Evolutionary conservation across 2,329 filamentous ascomycete species (phyloP), one percentile per base, ranked within the genome.

Genomic region (Phialemoniopsis sp.): DNA sequence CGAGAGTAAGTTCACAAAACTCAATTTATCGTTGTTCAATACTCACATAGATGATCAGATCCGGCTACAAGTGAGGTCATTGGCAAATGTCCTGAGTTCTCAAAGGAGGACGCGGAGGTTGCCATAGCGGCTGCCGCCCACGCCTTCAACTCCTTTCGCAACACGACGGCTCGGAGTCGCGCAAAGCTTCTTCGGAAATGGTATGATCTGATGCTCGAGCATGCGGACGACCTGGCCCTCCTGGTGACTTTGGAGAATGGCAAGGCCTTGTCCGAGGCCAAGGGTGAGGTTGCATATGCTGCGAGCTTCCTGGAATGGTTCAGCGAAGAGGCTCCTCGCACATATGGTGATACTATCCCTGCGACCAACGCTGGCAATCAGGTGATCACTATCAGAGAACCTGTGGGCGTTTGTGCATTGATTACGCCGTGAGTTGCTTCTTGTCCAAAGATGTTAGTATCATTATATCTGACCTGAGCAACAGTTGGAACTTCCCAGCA

Each of bases 191-290:
- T 95, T 48, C 76, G 86, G 40, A 83, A 79, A 58, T 94, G 87
- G 88, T 88, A 88, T 63, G 82, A 91, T 49, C 69, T 91, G 48
- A 80, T 93, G 71, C 61, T 84, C 26, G 85, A 85, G 44, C 89
- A 94, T 52, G 72, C 78, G 34, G 87, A 90, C 21, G 89, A 95
- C 57, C 70, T 95, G 26, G 86, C 87, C 8, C 87, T 73, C 44
- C 72, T 95, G 45, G 89, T 95, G 54, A 93, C 88, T 30, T 87
- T 85, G 81, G 89, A 95, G 68, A 94, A 94, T 50, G 89, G 89
- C 47, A 95, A 95, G 69, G 87, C 89, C 2, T 56, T 86, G 19
- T 78, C 85, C 21, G 86, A 90, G 56, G 82, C 86, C 29, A 79
- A 78, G 56, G 82, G 80, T 29, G 86, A 90, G 64, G 78, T 82